phyloP scores from a whole-genome alignment of 2,329 filamentous ascomycete genomes.

The Talaromyces sp. region DNA sequence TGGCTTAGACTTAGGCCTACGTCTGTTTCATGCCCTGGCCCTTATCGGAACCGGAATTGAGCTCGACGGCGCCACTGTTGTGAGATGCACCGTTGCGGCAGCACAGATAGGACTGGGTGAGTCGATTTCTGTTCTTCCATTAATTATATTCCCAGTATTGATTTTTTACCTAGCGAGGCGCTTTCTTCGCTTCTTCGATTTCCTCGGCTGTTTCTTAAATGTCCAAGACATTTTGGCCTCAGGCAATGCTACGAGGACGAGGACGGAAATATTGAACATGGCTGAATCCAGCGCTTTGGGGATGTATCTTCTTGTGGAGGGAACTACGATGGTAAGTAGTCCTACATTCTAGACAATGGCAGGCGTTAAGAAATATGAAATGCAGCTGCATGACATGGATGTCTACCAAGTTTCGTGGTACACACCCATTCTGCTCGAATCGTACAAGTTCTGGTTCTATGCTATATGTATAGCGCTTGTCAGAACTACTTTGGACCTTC shows the following conservation, averaged over 20 bases:
- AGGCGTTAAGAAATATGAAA: neutral
- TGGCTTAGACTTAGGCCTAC: slow-evolving; percentile 17
- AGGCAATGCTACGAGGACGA: neutral
- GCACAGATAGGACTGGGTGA: slow-evolving; percentile 4
- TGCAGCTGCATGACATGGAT: slow-evolving; percentile 7
- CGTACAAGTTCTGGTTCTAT: slow-evolving; percentile 8
- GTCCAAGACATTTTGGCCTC: neutral
- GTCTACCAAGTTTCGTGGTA: slow-evolving; percentile 6
- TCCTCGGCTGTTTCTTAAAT: slow-evolving; percentile 3
- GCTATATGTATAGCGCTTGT: slow-evolving; percentile 3
- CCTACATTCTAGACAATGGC: neutral
- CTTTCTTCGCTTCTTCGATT: slow-evolving; percentile 6
- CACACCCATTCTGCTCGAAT: slow-evolving; percentile 2
- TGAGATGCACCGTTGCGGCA: slow-evolving; percentile 3
- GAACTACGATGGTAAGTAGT: slow-evolving; percentile 3
- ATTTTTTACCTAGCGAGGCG: neutral
- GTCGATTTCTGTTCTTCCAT: neutral
- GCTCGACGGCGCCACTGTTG: neutral
- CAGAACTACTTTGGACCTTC: slow-evolving; percentile 1
- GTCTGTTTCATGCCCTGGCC: slow-evolving; percentile 14
- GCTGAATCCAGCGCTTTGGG: slow-evolving; percentile 6
- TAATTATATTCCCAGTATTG: neutral
- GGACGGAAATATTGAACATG: neutral
- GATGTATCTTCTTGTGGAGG: slow-evolving; percentile 7
- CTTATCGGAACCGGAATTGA: slow-evolving; percentile 11